phyloP scores from a whole-genome alignment of 139 green algal species.

The Ulvella scutata region DNA sequence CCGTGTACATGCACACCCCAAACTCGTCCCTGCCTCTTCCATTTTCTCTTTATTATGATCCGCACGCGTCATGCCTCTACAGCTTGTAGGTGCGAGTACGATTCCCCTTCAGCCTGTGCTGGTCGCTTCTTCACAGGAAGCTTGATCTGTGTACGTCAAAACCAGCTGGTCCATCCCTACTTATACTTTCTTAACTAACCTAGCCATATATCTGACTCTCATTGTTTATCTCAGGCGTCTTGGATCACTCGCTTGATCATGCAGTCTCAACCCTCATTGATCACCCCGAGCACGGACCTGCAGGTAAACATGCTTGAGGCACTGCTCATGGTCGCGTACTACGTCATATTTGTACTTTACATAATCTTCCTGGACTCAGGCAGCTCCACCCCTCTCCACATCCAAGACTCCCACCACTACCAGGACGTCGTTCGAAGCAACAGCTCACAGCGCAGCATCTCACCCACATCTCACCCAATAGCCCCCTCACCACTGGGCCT shows the following conservation, averaged over 20 bases:
- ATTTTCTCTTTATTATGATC: not conserved
- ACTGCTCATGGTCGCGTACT: not conserved
- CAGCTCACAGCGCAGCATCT: not conserved
- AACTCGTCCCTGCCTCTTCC: too few relatives aligned
- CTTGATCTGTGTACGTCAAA: too few relatives aligned
- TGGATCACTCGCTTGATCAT: too few relatives aligned
- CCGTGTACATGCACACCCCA: too few relatives aligned
- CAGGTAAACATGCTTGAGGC: not conserved
- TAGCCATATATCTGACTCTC: too few relatives aligned
- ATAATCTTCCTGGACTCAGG: not conserved
- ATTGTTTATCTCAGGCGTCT: too few relatives aligned
- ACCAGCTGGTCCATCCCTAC: too few relatives aligned
- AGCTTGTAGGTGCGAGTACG: too few relatives aligned
- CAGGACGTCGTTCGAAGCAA: not conserved
- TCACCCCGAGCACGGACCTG: not conserved
- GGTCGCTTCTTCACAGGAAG: too few relatives aligned
- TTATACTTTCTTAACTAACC: too few relatives aligned
- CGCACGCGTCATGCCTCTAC: not conserved
- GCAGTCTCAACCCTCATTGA: not conserved
- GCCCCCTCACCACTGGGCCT: not conserved
- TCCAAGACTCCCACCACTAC: not conserved
- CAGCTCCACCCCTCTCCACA: too few relatives aligned
- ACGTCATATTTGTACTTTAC: not conserved
- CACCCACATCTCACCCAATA: not conserved
- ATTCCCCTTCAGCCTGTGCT: too few relatives aligned